phyloP scores from a whole-genome alignment of 2,329 filamentous ascomycete genomes.

The Aspergillus proliferans region DNA sequence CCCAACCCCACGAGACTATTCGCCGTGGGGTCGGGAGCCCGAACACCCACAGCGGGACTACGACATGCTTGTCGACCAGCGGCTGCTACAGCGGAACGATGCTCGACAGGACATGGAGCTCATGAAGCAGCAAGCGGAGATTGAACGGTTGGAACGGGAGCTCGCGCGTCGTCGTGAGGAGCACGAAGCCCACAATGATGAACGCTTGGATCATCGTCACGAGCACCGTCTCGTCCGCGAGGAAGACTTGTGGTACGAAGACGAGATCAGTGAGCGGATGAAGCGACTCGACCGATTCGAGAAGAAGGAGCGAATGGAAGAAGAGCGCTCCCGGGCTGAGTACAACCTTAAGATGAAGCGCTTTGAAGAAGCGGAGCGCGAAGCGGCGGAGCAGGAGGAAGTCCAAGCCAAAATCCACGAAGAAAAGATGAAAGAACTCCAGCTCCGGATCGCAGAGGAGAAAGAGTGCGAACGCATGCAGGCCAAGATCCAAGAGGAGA shows the following conservation, averaged over 20 bases:
- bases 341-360: conserved; percentile 8
- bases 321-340: conserved; percentile 7
- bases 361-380: conserved; percentile 18
- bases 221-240: conserved; percentile 23
- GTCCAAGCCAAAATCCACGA: not conserved
- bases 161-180: conserved; percentile 22
- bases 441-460: conserved; percentile 9
- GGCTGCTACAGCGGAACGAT: conserved; percentile 28
- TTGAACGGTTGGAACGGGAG: conserved; percentile 29
- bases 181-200: conserved; percentile 9
- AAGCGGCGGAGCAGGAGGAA: conserved; percentile 5
- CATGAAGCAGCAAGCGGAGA: conserved; percentile 30
- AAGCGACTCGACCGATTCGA: conserved; percentile 31
- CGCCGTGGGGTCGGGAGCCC: conserved; percentile 10
- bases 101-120: conserved; percentile 29
- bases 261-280: conserved; percentile 34
- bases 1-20: conserved; percentile 5
- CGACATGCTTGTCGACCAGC: conserved; percentile 30
- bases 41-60: conserved; percentile 23
- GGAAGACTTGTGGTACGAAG: conserved; percentile 40
- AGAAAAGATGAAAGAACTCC: conserved; percentile 17
- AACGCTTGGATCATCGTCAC: conserved; percentile 15
- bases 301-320: conserved; percentile 16
- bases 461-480: conserved; percentile 24
- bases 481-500: conserved; percentile 21